A percentile compares a stretch with the other conserved stretches of the same genome.
phyloP scores from a whole-genome alignment of 2,329 filamentous ascomycete species.

The Fusarium nematophilum region DNA sequence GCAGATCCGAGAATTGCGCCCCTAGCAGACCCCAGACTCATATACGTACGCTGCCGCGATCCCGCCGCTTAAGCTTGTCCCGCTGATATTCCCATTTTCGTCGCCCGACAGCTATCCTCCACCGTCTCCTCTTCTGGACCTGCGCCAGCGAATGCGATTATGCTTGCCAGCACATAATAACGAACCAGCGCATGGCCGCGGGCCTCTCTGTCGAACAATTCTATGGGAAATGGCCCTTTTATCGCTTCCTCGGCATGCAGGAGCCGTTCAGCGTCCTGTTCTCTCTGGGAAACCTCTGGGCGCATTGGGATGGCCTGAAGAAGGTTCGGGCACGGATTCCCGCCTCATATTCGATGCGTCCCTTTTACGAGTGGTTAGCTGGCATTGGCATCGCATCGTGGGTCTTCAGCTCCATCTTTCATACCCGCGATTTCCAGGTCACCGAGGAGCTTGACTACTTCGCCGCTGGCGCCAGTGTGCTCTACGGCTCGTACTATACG shows the following conservation, averaged over 20 bases:
- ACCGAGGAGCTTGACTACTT: conserved; percentile 99
- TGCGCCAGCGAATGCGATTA: conserved; percentile 97
- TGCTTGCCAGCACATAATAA: conserved; percentile 94
- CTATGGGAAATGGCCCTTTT: conserved; percentile 99
- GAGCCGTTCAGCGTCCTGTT: conserved; percentile 95
- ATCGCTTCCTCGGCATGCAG: conserved; percentile 90
- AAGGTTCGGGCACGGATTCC: conserved; percentile 79
- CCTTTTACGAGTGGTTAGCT: conserved; percentile 84
- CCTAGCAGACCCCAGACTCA: conserved; percentile 66
- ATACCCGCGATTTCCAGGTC: conserved; percentile 83
- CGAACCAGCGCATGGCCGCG: conserved; percentile 73
- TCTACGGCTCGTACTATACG: conserved; percentile 92
- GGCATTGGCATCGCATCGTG: conserved; percentile 86
- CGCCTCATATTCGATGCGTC: conserved; percentile 76
- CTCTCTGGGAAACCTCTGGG: conserved; percentile 89
- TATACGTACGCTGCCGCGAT: conserved; percentile 71
- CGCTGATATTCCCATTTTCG: conserved; percentile 33
- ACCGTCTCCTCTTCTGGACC: conserved; percentile 89
- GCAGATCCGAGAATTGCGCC: conserved; percentile 82
- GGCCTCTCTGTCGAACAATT: conserved; percentile 84
- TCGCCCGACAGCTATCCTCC: conserved; percentile 75
- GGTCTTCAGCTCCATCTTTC: conserved; percentile 91
- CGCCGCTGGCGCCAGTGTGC: conserved; percentile 86
- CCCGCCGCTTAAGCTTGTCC: conserved; percentile 7
- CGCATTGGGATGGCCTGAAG: conserved; percentile 81